Evolutionary conservation across 2,329 filamentous ascomycete genomes (phyloP), one percentile per base, ranked within the genome.

Genomic region (Trichoderma citrinoviride): DNA sequence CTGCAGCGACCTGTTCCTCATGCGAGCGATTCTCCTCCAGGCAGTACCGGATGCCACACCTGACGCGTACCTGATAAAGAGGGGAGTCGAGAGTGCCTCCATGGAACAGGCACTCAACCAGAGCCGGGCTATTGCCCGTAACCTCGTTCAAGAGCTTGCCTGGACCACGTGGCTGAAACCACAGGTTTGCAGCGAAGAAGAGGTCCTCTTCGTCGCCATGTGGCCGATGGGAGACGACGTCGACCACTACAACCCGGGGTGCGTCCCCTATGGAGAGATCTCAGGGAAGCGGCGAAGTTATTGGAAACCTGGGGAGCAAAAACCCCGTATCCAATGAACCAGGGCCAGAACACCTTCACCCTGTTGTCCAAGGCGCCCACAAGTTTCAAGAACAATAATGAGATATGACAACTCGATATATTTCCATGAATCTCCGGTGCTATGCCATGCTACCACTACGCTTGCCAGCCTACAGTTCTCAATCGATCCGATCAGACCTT

Each of bases 101-200:
- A 37, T 72, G 49, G 50, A 70, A 3, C 40, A 68, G 4, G 72
- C 69, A 2, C 67, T 70, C 46, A 56, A 69, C 1, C 10, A 46
- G 8, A 67, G 70, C 7, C 72, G 69, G 6, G 15, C 17, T 5
- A 57, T 70, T 7, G 58, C 76, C 7, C 67, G 63, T 17, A 40
- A 58, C 0, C 62, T 90, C 17, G 79, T 83, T 21, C 67, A 74
- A 1, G 82, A 82, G 64, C 76, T 90, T 2, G 77, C 78, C 7
- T 90, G 87, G 87, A 80, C 84, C 3, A 79, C 75, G 0, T 89
- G 85, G 85, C 87, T 85, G 69, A 78, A 81, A 56, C 85, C 85
- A 58, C 76, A 78, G 7, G 77, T 79, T 0, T 90, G 87, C 70
- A 73, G 70, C 0, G 77, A 78, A 7, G 79, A 84, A 50, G 82